Percentiles rank a stretch among this genome's conserved stretches.
phyloP scores from a whole-genome alignment of 345 rosid genomes.

The Hypericum androsaemum region DNA sequence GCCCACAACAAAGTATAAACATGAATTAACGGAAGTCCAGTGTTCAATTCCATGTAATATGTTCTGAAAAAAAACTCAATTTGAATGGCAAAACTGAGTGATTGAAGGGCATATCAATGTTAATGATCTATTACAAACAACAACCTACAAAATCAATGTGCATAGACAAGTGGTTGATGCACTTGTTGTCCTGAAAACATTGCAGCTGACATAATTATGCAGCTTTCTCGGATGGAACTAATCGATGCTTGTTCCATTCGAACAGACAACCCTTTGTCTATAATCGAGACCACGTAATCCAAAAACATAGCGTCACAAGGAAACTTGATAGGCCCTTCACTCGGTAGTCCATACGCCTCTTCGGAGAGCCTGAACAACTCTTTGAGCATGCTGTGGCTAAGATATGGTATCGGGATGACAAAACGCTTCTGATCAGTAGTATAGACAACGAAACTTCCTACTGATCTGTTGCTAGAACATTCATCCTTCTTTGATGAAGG shows the following conservation, averaged over 20 bases:
- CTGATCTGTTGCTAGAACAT: no score
- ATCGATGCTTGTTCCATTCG: not conserved
- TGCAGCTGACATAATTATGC: not conserved
- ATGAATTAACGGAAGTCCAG: no score
- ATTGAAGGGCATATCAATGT: no score
- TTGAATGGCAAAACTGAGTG: no score
- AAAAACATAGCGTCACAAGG: slow-evolving; percentile 25
- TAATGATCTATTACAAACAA: no score
- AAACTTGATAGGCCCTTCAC: slow-evolving; percentile 20
- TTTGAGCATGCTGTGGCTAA: slow-evolving; percentile 12
- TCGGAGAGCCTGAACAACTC: slow-evolving; percentile 22
- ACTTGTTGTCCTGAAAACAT: slow-evolving; percentile 1
- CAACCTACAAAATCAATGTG: no score
- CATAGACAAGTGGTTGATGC: slow-evolving; percentile 7
- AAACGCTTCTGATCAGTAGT: slow-evolving; percentile 21
- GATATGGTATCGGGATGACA: slow-evolving; percentile 20
- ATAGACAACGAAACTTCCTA: slow-evolving; percentile 26
- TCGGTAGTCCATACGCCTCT: slow-evolving; percentile 28
- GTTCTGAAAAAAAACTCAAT: no score
- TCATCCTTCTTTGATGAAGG: no score
- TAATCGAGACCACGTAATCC: slow-evolving; percentile 16
- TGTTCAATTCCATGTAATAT: no score
- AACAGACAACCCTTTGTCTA: not conserved
- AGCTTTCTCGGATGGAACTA: not conserved
- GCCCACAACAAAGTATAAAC: no score